Evolutionary conservation across 495 filamentous ascomycete genomes (phyloP), one percentile per base, ranked within the genome.

Genomic region (Lepraria neglecta): DNA sequence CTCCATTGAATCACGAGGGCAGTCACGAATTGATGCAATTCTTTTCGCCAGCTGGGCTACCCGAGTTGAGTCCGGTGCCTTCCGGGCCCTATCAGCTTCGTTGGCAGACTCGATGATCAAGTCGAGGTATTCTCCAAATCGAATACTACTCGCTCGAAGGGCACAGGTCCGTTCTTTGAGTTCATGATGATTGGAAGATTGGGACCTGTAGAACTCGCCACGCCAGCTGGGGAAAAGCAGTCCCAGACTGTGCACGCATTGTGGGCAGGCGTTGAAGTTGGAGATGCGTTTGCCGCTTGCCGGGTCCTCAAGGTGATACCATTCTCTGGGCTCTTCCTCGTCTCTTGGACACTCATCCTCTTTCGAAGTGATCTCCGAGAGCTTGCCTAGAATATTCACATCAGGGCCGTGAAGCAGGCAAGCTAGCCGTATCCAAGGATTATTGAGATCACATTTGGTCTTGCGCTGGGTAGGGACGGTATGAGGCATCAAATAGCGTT

Each of bases 341-440:
- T 77, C 77, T 19, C 81, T 81, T 0, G 81, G 77, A 64, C 86
- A 89, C 4, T 74, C 70, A 68, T 66, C 48, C 67, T 73, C 15
- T 55, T 73, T 27, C 59, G 73, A 62, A 59, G 73, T 44, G 70
- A 82, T 67, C 62, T 75, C 58, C 52, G 82, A 60, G 56, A 87
- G 69, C 68, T 74, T 66, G 42, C 80, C 78, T 9, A 89, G 74
- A 21, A 87, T 73, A 33, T 80, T 76, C 15, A 84, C 73, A 60
- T 80, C 75, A 54, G 72, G 69, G 30, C 80, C 71, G 35, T 77
- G 67, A 62, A 85, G 77, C 67, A 84, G 82, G 59, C 84, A 75
- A 3, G 85, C 85, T 7, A 87, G 74, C n/a, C 86, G 80, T 45
- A 82, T 76, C 86, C 86, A 89, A 11, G 81, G 76, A 21, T 77